These are phyloP conservation scores for Gardenia jasminoides DNA, from an alignment of 257 asterid species.

Conservation along the genomic window DNA sequence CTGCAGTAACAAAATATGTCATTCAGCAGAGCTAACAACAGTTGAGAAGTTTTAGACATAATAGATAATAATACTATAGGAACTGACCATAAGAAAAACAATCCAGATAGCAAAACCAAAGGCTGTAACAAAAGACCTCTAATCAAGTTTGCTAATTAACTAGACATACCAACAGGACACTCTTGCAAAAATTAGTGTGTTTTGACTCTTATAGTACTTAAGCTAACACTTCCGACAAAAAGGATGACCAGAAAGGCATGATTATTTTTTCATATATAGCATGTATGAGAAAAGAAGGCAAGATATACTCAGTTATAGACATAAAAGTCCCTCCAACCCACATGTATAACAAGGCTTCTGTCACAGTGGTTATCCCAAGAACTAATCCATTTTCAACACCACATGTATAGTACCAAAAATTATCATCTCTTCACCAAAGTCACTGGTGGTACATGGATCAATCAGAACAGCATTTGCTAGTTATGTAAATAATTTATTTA, in stretches of 20 bases:
- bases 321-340: background rate
- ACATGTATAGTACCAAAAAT: background rate
- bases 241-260: background rate
- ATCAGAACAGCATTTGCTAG: background rate
- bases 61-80: background rate
- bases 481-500: background rate
- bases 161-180: background rate
- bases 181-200: too few relatives aligned
- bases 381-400: background rate
- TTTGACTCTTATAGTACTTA: too few relatives aligned
- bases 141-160: background rate
- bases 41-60: background rate
- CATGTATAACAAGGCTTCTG: background rate
- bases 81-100: background rate
- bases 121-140: constrained; percentile 3
- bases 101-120: background rate
- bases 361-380: too few relatives aligned
- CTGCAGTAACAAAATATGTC: constrained; percentile 48
- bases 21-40: constrained; percentile 16
- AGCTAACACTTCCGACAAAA: background rate
- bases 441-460: background rate
- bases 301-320: background rate
- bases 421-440: background rate
- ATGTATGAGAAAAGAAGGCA: background rate
- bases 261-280: background rate